Evolutionary conservation across 306 rosid species (phyloP), one percentile per base, ranked within the genome.

Genomic region (Clitoria ternatea): DNA sequence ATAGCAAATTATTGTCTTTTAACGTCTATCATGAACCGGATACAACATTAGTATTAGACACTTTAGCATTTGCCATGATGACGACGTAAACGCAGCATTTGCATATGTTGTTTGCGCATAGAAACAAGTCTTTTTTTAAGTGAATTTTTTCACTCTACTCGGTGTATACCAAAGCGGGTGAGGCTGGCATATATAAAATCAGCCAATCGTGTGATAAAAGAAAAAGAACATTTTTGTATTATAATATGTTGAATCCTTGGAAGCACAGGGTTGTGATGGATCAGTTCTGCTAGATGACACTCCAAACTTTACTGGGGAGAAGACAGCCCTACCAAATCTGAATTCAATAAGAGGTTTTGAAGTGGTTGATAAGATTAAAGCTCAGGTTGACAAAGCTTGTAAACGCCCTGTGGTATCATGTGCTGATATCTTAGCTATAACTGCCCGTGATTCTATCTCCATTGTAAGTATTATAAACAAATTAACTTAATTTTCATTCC

Each of bases 381-480:
- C 47, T 47, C 70, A 70, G 0, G 76, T 72, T 39, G 81, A 81
- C 55, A 65, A 40, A 33, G 78, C 70, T 20, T 81, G 85, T 23
- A 68, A 54, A 3, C 13, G 66, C 23, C 43, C 54, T 12, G 72
- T 52, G 3, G 79, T 81, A 0, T 81, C 82, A 17, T 81, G 85
- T 72, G 81, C 79, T 4, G 82, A 81, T 60, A 76, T 76, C 48
- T 44, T 81, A 66, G 78, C 85, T 1, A 47, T 53, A 1, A 81
- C 81, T 23, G 85, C 79, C 57, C 75, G 85, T 39, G 85, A 81
- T 49, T 76, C 85, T 26, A 73, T 81, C 0, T 33, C 47, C 27
- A 59, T 77, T 0, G 81, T 81, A 24, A 72, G 81, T 32, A n/a
- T 53, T 19, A 4, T 47, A 17, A 1, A 33, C 23, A 12, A 27